Evolutionary conservation across 306 rosid genomes (phyloP).

Genomic region (Quercus bicolor): DNA sequence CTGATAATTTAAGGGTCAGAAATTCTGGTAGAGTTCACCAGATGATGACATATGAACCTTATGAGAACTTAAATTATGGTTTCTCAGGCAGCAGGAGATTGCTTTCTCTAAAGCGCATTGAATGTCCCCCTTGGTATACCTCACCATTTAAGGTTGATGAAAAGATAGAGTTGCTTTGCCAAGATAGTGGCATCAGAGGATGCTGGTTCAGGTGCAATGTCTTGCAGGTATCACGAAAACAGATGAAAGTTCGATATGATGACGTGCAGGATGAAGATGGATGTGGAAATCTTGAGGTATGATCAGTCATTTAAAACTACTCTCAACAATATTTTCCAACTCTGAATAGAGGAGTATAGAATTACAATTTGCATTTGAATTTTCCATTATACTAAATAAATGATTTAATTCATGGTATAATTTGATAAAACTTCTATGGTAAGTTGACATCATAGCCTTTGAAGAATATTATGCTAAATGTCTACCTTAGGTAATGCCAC

Average conservation of each 20-base stretch:
- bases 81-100: conserved; percentile 40
- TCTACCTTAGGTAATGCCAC: neutral
- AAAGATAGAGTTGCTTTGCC: conserved; percentile 90
- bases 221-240: conserved; percentile 62
- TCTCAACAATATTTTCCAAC: conserved; percentile 6
- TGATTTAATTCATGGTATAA: neutral
- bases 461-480: neutral
- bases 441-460: neutral
- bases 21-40: conserved; percentile 44
- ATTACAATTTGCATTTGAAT: neutral
- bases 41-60: conserved; percentile 43
- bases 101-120: conserved; percentile 47
- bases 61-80: conserved; percentile 39
- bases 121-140: conserved; percentile 46
- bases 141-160: conserved; percentile 55
- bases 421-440: neutral
- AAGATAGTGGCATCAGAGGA: conserved; percentile 98
- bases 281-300: conserved; percentile 85
- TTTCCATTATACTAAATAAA: neutral
- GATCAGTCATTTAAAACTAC: conserved; percentile 9
- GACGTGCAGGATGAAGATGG: conserved; percentile 91
- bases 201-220: conserved; percentile 98
- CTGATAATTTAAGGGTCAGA: conserved; percentile 45
- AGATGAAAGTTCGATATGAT: conserved; percentile 69
- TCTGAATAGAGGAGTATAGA: conserved; percentile 15